phyloP scores from a whole-genome alignment of 306 rosid genomes.

The Luffa acutangula region DNA sequence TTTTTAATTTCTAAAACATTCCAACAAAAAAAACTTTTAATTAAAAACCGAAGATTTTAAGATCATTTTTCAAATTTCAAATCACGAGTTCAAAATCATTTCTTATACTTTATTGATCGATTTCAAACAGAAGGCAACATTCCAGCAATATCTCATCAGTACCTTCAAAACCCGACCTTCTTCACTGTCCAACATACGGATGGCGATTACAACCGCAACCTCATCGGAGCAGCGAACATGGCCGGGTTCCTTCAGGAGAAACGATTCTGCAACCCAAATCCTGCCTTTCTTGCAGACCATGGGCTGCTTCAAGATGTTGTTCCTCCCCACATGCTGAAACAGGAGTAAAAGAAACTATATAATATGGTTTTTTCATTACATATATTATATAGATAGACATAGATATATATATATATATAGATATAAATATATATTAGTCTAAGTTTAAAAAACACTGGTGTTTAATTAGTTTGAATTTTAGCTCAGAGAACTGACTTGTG shows the following conservation, averaged over 20 bases:
- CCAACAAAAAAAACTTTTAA: no score
- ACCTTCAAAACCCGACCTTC: neutral
- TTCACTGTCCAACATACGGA: neutral
- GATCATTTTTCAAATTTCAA: no score
- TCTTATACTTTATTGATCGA: neutral
- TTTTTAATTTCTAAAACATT: no score
- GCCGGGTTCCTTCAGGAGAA: constrained; percentile 39
- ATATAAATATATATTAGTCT: neutral
- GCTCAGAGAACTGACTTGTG: neutral
- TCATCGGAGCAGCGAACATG: neutral
- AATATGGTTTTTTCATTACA: neutral
- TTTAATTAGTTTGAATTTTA: neutral
- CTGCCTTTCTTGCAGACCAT: constrained; percentile 36
- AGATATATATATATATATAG: neutral
- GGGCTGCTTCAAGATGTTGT: constrained; percentile 90
- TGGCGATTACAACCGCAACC: neutral
- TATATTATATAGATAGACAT: neutral
- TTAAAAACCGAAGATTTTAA: no score
- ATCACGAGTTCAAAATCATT: neutral
- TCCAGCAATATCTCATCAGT: neutral
- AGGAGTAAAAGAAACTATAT: constrained; percentile 18
- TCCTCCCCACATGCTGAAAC: constrained; percentile 68
- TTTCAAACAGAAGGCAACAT: neutral
- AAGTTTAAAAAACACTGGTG: neutral
- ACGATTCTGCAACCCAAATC: constrained; percentile 26